Conservation (phyloP, 1,139 yeast genomes). For the Yamadazyma diospyri region DNA sequence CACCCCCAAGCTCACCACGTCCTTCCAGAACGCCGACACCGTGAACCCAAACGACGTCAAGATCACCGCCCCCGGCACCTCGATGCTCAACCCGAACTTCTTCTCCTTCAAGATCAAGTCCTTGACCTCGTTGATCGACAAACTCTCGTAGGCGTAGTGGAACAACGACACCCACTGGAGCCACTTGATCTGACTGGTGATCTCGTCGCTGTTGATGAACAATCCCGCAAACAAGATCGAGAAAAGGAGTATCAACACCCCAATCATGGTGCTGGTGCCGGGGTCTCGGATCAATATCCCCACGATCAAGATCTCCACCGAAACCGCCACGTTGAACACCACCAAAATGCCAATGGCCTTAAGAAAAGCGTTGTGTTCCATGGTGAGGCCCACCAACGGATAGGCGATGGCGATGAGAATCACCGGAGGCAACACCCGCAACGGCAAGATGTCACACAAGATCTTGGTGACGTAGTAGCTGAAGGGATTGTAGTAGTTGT, state of each 20-base stretch:
- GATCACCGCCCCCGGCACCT: slow-evolving; percentile 98
- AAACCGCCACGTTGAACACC: slow-evolving; percentile 80
- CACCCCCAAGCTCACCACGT: slow-evolving; percentile 51
- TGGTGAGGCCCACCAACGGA: slow-evolving; percentile 84
- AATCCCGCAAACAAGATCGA: slow-evolving; percentile 90
- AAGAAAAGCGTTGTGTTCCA: slow-evolving; percentile 74
- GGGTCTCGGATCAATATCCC: slow-evolving; percentile 86
- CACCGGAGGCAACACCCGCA: slow-evolving; percentile 86
- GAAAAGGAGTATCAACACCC: slow-evolving; percentile 77
- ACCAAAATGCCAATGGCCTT: slow-evolving; percentile 68
- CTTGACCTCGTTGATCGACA: slow-evolving; percentile 90
- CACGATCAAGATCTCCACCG: slow-evolving; percentile 79
- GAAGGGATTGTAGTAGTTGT: slow-evolving; percentile 84
- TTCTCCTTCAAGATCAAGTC: slow-evolving; percentile 79
- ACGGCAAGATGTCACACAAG: slow-evolving; percentile 83
- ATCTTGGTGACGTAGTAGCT: slow-evolving; percentile 85
- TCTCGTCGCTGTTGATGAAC: slow-evolving; percentile 77
- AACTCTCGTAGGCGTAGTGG: slow-evolving; percentile 93
- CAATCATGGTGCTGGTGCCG: slow-evolving; percentile 89
- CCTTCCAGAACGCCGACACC: slow-evolving; percentile 70
- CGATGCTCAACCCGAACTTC: slow-evolving; percentile 89
- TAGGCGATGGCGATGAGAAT: slow-evolving; percentile 80
- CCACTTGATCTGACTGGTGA: slow-evolving; percentile 70
- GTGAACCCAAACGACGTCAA: slow-evolving; percentile 92
- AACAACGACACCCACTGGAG: slow-evolving; percentile 83